These are phyloP conservation scores for Penicillium corylophilum DNA, from an alignment of 2,329 filamentous ascomycete genomes.

Conservation along the genomic window DNA sequence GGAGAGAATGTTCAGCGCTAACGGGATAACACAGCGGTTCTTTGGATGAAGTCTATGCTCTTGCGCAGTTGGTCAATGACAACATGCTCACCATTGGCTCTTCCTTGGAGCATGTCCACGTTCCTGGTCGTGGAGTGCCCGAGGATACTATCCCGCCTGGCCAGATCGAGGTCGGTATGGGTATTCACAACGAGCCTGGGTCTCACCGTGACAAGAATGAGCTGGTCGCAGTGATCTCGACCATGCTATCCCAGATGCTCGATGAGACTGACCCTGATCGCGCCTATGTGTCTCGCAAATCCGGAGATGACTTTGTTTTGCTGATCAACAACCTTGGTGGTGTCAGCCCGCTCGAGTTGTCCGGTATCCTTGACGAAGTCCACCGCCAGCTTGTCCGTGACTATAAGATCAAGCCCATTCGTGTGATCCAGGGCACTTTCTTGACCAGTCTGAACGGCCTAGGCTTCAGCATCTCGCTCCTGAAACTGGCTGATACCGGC, in stretches of 20 bases:
- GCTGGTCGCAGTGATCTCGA: slow-evolving; percentile 53
- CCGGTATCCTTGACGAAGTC: slow-evolving; percentile 67
- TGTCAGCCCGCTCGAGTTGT: slow-evolving; percentile 65
- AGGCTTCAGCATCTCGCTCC: slow-evolving; percentile 67
- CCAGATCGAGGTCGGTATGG: slow-evolving; percentile 70
- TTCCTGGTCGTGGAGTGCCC: slow-evolving; percentile 68
- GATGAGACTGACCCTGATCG: slow-evolving; percentile 63
- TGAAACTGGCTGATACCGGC: slow-evolving; percentile 62
- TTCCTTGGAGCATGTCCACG: slow-evolving; percentile 86
- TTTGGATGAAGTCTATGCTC: slow-evolving; percentile 68
- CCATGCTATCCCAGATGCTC: slow-evolving; percentile 65
- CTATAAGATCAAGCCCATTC: slow-evolving; percentile 60
- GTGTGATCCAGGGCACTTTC: slow-evolving; percentile 65
- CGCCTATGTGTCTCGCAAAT: slow-evolving; percentile 58
- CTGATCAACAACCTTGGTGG: slow-evolving; percentile 70
- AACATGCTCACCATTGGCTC: slow-evolving; percentile 85
- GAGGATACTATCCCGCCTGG: slow-evolving; percentile 54
- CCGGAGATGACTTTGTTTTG: slow-evolving; percentile 61
- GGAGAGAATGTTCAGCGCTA: not conserved
- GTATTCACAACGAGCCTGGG: slow-evolving; percentile 67
- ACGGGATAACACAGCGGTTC: slow-evolving; percentile 36
- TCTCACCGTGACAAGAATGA: slow-evolving; percentile 52
- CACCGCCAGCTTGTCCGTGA: slow-evolving; percentile 58
- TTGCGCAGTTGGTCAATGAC: slow-evolving; percentile 68
- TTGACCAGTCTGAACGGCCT: slow-evolving; percentile 71